Evolutionary conservation across 352 stramenopile species (phyloP), one percentile per base, ranked within the genome.

Genomic region (Thraustotheca clavata): DNA sequence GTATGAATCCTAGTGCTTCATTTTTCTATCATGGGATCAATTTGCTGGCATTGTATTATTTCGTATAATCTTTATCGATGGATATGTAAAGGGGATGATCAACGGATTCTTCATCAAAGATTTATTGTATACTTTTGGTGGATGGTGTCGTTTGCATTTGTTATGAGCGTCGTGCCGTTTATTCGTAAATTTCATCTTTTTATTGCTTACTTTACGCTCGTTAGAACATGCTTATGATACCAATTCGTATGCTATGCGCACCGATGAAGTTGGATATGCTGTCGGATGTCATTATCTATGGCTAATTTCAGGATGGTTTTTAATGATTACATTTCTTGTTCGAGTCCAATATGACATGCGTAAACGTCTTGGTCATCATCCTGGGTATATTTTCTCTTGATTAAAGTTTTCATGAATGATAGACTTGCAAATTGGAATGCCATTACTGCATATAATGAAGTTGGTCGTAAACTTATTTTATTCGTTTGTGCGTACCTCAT

Each of bases 21-120:
- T 11, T 91, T 91, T 35, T 82, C 82, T 31, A 79, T 90, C 26
- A 72, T 78, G 18, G 73, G 77, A 22, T 83, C 84, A 24, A 91
- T 91, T 57, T 76, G 73, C 34, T 94, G 84, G 84, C 91, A 91
- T 63, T 80, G 90, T 46, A 74, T 94, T 22, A 94, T 94, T 79
- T 80, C 82, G 36, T 73, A 84, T 27, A 89, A 91, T 61, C 68
- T 94, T 14, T 91, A 84, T 68, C 79, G 78, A 20, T 94, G 84
- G 84, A 76, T 94, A 5, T 91, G 83, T 60, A 73, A 86, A 59
- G 84, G 84, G 9, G 79, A 91, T 49, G 83, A 94, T 68, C 80
- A 90, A 70, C 80, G 84, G 48, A 86, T 88, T 75, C 77, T 91
- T 35, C 79, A 89, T 72, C 79, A 82, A 41, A 83, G 81, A 57